Conservation (phyloP, 441 rosid genomes). For the Populus trichocarpa region DNA sequence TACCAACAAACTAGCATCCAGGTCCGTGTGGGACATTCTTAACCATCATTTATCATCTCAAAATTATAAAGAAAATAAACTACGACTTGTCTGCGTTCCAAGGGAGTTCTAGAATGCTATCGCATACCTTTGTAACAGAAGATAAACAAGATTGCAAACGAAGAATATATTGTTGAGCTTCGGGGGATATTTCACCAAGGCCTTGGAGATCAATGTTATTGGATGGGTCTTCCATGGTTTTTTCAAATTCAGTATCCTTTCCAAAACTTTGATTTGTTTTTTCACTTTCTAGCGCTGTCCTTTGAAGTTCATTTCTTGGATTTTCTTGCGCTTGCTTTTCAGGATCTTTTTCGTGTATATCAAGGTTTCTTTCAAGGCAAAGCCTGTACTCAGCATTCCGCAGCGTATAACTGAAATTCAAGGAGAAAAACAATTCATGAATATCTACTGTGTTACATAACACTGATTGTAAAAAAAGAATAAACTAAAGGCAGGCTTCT, state of each 20-base stretch:
- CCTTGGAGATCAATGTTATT: conserved; percentile 38
- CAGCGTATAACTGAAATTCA: conserved; percentile 64
- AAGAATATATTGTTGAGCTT: conserved; percentile 64
- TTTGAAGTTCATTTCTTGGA: conserved; percentile 38
- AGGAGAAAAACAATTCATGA: conserved; percentile 12
- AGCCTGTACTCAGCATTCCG: conserved; percentile 88
- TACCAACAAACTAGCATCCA: not conserved
- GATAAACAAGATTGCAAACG: conserved; percentile 66
- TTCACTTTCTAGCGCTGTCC: conserved; percentile 25
- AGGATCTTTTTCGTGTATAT: conserved; percentile 37
- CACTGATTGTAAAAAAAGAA: not conserved
- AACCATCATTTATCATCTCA: not conserved
- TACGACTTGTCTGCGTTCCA: not conserved
- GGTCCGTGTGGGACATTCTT: not conserved
- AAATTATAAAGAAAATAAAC: not conserved
- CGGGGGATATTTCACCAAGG: conserved; percentile 61
- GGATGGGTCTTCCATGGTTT: conserved; percentile 24
- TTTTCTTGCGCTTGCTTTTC: conserved; percentile 38
- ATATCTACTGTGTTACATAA: not conserved
- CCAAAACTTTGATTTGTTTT: conserved; percentile 26
- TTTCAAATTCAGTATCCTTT: conserved; percentile 29
- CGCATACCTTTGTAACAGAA: conserved; percentile 60
- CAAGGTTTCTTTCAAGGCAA: conserved; percentile 79
- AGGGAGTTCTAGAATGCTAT: conserved; percentile 4
- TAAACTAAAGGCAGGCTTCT: not conserved